Evolutionary conservation across 2,329 filamentous ascomycete species (phyloP).

Genomic region (Elsinoe fawcettii): DNA sequence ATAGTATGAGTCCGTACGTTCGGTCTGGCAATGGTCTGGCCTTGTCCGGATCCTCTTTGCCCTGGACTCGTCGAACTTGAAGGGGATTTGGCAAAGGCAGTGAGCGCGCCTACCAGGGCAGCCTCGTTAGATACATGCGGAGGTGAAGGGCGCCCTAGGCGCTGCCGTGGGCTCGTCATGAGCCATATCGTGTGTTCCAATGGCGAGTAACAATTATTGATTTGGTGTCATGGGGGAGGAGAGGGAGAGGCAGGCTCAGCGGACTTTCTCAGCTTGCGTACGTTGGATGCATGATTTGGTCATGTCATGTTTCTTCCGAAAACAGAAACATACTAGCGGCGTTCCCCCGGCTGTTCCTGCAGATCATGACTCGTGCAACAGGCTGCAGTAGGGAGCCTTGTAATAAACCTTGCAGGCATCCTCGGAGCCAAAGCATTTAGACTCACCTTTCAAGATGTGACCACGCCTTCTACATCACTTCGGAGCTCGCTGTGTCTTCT

Average conservation of each 20-base stretch:
- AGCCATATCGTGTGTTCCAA: constrained; percentile 9
- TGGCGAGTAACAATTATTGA: not conserved
- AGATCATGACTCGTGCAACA: constrained; percentile 5
- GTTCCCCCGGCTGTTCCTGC: constrained; percentile 4
- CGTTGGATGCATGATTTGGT: not conserved
- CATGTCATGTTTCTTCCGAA: not conserved
- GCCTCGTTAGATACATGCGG: constrained; percentile 11
- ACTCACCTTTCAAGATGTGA: not conserved
- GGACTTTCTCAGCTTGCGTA: constrained; percentile 8
- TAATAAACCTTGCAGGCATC: not conserved
- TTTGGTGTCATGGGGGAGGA: not conserved
- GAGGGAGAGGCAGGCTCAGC: not conserved
- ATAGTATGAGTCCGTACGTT: not conserved
- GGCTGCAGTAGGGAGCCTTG: not conserved
- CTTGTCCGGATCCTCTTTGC: not conserved
- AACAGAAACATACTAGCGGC: not conserved
- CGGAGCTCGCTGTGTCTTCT: not conserved
- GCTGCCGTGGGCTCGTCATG: constrained; percentile 15
- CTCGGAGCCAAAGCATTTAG: too few species aligned
- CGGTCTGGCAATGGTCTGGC: not conserved
- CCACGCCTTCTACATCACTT: not conserved
- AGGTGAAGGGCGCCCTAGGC: constrained; percentile 10
- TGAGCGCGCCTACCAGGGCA: constrained; percentile 11
- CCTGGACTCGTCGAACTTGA: not conserved
- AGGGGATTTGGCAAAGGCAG: constrained; percentile 13